Conservation (phyloP, 371 early-diverging fungal species). For the Sporodiniella umbellata region DNA sequence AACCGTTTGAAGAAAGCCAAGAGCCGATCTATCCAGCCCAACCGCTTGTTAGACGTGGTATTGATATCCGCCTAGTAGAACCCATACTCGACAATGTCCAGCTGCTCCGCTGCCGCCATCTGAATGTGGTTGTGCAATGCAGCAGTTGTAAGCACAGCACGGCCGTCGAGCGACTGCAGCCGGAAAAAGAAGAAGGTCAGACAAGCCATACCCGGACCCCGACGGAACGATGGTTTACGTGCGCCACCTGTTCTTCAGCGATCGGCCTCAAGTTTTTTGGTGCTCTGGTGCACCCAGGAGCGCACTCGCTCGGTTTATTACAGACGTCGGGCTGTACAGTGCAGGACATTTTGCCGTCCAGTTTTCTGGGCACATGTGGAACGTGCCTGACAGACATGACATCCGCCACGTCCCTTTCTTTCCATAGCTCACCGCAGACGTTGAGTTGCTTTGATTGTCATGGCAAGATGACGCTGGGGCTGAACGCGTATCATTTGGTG, state of each 20-base stretch:
- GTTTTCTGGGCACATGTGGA: constrained; percentile 65
- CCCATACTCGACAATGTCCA: constrained; percentile 58
- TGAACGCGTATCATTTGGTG: constrained; percentile 52
- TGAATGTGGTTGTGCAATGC: constrained; percentile 69
- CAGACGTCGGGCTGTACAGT: constrained; percentile 68
- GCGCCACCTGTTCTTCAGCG: constrained; percentile 63
- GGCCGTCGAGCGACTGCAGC: constrained; percentile 53
- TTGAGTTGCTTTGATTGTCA: constrained; percentile 60
- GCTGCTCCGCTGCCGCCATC: constrained; percentile 55
- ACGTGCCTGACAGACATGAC: constrained; percentile 38
- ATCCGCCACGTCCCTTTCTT: constrained; percentile 21
- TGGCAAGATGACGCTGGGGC: constrained; percentile 35
- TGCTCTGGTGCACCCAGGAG: constrained; percentile 56
- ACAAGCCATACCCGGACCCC: constrained; percentile 13
- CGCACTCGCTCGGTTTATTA: constrained; percentile 63
- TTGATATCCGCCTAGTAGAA: constrained; percentile 67
- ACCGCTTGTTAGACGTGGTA: constrained; percentile 64
- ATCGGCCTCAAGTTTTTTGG: constrained; percentile 50
- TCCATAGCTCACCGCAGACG: constrained; percentile 30
- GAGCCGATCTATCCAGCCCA: too few species aligned
- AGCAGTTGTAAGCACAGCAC: constrained; percentile 64
- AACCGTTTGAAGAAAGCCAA: constrained; percentile 2
- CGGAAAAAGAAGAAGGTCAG: constrained; percentile 19
- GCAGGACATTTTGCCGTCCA: constrained; percentile 66
- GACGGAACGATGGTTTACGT: constrained; percentile 61